phyloP scores from a whole-genome alignment of 495 filamentous ascomycete genomes.

The Aspergillus coremiiformis region DNA sequence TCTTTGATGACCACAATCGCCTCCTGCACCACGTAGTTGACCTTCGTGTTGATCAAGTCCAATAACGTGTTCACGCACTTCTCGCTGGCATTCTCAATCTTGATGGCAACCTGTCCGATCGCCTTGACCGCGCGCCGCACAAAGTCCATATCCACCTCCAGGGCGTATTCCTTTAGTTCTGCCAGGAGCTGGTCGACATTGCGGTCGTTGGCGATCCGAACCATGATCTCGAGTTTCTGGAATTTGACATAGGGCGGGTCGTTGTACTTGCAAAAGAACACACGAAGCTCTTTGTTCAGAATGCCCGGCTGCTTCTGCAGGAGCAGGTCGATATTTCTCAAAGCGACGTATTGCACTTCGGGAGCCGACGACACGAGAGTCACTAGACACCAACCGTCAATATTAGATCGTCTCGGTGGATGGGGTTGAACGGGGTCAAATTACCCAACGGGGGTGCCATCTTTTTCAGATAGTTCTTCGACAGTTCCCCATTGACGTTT shows the following conservation, averaged over 20 bases:
- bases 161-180: conserved; percentile 92
- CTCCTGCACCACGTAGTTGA: conserved; percentile 98
- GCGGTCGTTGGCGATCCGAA: conserved; percentile 94
- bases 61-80: conserved; percentile 91
- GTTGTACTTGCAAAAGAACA: conserved; percentile 99
- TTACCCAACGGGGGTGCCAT: conserved; percentile 94
- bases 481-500: conserved; percentile 66
- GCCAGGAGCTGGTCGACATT: conserved; percentile 93
- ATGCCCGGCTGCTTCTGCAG: conserved; percentile 95
- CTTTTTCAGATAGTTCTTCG: conserved; percentile 83
- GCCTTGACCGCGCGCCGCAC: conserved; percentile 88
- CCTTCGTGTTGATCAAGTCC: conserved; percentile 91
- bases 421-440: conserved; percentile 7
- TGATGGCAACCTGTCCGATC: conserved; percentile 96
- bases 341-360: conserved; percentile 95
- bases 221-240: conserved; percentile 98
- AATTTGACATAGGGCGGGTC: conserved; percentile 97
- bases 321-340: conserved; percentile 91
- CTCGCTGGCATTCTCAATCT: conserved; percentile 89
- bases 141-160: conserved; percentile 99
- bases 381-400: conserved; percentile 44
- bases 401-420: neutral
- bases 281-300: conserved; percentile 90
- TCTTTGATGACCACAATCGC: conserved; percentile 98
- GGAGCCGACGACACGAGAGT: conserved; percentile 92